Base-by-base conservation (phyloP, 305 asterid genomes). In the Coffea humblotiana region DNA sequence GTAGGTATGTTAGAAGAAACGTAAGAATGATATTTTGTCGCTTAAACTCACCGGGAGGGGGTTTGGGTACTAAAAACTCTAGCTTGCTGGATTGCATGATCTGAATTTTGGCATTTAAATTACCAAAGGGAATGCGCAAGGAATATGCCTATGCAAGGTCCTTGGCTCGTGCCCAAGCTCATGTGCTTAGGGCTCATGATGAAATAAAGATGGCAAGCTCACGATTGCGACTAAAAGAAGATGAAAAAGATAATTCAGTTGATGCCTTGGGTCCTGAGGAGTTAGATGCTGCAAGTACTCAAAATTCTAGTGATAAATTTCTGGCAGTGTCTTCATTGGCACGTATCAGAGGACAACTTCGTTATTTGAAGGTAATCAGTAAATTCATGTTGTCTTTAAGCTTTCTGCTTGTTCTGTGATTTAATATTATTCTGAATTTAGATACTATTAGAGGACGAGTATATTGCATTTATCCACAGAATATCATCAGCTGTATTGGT, bases 151-250 rank as follows among this genome's bases (percentile, higher is more conserved):
- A 82, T 75, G 98, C 98, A 83, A 92, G 99, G 87, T 83, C 90
- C 79, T 86, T 96, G 87, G 92, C 98, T 66, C 87, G 81, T 78
- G 90, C 95, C 81, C 98, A 96, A 88, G 97, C 98, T 10, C 99
- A 96, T 76, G 95, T 94, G 82, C 87, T 96, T 78, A 93, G 94
- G 78, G 98, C 99, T 78, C 92, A 94, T 87, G 99, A 96, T 89
- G 99, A 96, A 90, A 80, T 96, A 85, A 89, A 86, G 81, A 96
- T 96, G 98, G 98, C 98, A 83, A 89, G 91, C 81, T 91, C 98
- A 77, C 90, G 99, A 81, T 86, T 94, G 82, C 99, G 97, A 86
- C 84, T 96, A 49, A 89, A 88, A 87, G 97, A 91, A 83, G 90
- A 89, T 65, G 97, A 90, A 79, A 88, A 89, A 78, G 99, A 96